Conservation (phyloP, 495 filamentous ascomycete genomes). For the Hypoxylon subgilvum region DNA sequence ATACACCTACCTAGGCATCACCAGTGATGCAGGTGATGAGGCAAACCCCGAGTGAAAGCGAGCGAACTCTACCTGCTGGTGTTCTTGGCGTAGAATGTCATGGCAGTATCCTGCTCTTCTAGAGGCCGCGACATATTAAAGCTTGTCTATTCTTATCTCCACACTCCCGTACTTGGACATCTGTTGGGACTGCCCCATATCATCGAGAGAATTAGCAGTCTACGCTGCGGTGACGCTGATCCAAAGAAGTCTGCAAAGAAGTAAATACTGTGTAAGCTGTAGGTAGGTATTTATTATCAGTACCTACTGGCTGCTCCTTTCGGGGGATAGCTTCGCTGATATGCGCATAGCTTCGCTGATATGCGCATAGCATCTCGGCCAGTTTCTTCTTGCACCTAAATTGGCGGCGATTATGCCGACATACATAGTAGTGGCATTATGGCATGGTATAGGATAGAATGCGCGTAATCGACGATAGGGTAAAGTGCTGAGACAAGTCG, state of each 20-base stretch:
- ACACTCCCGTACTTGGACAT: constrained; percentile 23
- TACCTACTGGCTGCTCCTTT: not conserved
- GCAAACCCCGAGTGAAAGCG: constrained; percentile 43
- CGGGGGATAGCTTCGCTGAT: not conserved
- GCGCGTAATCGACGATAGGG: not conserved
- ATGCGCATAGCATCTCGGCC: constrained; percentile 19
- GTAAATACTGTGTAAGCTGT: not conserved
- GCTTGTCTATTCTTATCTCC: constrained; percentile 36
- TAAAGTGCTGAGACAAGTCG: not conserved
- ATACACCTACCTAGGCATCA: constrained; percentile 25
- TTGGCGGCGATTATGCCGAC: constrained; percentile 8
- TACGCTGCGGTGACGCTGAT: not conserved
- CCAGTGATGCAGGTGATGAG: constrained; percentile 37
- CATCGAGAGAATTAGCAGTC: constrained; percentile 15
- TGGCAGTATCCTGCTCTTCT: constrained; percentile 13
- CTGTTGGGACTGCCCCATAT: constrained; percentile 19
- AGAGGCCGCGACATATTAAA: constrained; percentile 36
- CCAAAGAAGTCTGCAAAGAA: no score
- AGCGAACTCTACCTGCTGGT: constrained; percentile 20
- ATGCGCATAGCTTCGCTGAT: constrained; percentile 13
- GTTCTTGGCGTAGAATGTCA: constrained; percentile 38
- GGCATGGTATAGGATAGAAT: not conserved
- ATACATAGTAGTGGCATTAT: no score
- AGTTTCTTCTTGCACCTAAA: constrained; percentile 15
- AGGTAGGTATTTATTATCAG: not conserved